Conservation (phyloP, 2,329 filamentous ascomycete genomes). For the Colletotrichum lini region DNA sequence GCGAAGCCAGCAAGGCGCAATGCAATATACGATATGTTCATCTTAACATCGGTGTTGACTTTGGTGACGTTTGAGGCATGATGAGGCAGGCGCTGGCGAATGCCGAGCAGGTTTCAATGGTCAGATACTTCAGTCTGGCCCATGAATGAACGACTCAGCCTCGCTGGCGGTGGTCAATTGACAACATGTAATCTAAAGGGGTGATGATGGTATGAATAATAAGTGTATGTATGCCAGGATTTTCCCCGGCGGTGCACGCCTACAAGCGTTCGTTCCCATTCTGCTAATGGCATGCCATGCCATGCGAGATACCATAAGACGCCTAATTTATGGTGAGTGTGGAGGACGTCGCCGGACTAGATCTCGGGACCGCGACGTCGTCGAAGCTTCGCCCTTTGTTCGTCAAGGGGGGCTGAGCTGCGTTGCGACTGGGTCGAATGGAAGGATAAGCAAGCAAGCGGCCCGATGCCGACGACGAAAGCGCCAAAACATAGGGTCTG, state of each 20-base stretch:
- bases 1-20: slow-evolving; percentile 50
- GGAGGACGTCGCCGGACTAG: neutral
- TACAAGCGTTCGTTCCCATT: neutral
- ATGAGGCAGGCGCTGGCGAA: neutral
- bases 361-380: neutral
- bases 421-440: neutral
- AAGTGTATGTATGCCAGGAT: neutral
- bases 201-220: neutral
- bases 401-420: neutral
- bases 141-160: neutral
- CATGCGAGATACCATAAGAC: neutral
- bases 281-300: neutral
- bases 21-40: slow-evolving; percentile 53
- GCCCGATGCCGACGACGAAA: neutral
- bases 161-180: neutral
- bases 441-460: neutral
- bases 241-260: neutral
- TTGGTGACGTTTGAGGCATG: neutral
- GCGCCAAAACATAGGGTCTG: neutral
- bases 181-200: neutral
- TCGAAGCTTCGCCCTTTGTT: neutral
- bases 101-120: too few relatives aligned
- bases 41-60: slow-evolving; percentile 27
- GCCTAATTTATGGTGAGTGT: slow-evolving; percentile 1
- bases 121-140: neutral